phyloP scores from a whole-genome alignment of 2,329 filamentous ascomycete genomes.

The Camptophora hylomeconis region DNA sequence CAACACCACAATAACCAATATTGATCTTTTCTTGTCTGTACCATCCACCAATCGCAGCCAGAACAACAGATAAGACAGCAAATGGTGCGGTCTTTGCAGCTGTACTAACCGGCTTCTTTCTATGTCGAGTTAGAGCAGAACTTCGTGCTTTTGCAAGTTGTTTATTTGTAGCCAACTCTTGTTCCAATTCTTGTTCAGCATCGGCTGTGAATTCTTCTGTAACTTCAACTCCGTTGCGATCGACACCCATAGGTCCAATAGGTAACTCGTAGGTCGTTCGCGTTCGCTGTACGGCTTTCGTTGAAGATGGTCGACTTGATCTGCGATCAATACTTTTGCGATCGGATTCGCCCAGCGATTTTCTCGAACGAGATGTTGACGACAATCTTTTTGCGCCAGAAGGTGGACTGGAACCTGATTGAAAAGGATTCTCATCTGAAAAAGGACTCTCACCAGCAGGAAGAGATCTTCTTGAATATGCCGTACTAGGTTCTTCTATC shows the following conservation, averaged over 20 bases:
- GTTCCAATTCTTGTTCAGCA: conserved; percentile 67
- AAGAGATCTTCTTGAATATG: conserved; percentile 30
- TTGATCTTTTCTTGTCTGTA: conserved; percentile 94
- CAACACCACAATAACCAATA: conserved; percentile 87
- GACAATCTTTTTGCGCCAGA: conserved; percentile 34
- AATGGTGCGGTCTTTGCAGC: conserved; percentile 53
- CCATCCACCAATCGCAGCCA: conserved; percentile 64
- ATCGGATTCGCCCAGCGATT: no score
- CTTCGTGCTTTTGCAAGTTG: conserved; percentile 11
- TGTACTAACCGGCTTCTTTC: conserved; percentile 33
- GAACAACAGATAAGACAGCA: conserved; percentile 55
- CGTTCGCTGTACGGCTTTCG: conserved; percentile 32
- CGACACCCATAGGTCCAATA: conserved; percentile 30
- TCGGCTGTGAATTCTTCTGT: conserved; percentile 93
- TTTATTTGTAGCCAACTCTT: conserved; percentile 48
- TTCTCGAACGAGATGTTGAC: conserved; percentile 14
- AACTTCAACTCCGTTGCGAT: conserved; percentile 41
- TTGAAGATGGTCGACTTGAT: conserved; percentile 36
- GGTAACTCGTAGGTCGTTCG: conserved; percentile 42
- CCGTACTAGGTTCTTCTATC: conserved; percentile 24
- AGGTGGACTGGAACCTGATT: conserved; percentile 64
- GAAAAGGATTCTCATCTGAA: conserved; percentile 83
- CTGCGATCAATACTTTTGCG: conserved; percentile 34
- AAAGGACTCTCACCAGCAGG: conserved; percentile 52
- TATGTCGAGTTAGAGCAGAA: conserved; percentile 22